A percentile compares a stretch with the other conserved stretches of the same genome.
Conservation (phyloP, 2,329 filamentous ascomycete species). For the Teratosphaeria pseudoeucalypti region DNA sequence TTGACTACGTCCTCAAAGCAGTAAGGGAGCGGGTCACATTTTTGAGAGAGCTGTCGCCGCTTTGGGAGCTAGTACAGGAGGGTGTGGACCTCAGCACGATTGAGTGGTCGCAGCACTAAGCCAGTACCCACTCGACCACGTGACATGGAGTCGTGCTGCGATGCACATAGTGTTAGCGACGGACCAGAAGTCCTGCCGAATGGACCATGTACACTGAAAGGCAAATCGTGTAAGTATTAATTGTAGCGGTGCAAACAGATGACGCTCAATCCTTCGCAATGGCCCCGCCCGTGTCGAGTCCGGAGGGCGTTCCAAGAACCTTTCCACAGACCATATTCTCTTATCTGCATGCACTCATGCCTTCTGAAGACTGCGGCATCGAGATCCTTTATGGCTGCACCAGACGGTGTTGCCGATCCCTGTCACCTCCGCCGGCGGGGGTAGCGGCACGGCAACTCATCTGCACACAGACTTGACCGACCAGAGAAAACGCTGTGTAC, state of each 20-base stretch:
- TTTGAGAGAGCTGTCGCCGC: slow-evolving; percentile 82
- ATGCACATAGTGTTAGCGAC: background rate
- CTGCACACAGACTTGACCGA: background rate
- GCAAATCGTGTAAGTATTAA: background rate
- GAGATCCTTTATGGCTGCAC: background rate
- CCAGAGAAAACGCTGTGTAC: background rate
- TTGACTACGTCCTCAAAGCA: slow-evolving; percentile 94
- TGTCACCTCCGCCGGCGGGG: background rate
- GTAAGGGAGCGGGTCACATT: slow-evolving; percentile 85
- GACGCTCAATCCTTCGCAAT: background rate
- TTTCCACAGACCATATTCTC: background rate
- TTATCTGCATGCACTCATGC: background rate
- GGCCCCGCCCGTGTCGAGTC: background rate
- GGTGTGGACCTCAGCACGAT: slow-evolving; percentile 92
- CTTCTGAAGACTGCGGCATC: background rate
- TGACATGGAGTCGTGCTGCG: background rate
- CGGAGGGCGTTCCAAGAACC: background rate
- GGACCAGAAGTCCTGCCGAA: background rate
- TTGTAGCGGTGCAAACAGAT: background rate
- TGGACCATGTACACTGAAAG: background rate
- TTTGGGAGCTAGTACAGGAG: slow-evolving; percentile 98
- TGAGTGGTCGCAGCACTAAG: slow-evolving; percentile 91
- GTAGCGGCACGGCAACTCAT: background rate
- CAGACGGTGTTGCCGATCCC: background rate
- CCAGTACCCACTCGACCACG: background rate